Conservation (phyloP, 805 yeast genomes). For the Ogataea pini region DNA sequence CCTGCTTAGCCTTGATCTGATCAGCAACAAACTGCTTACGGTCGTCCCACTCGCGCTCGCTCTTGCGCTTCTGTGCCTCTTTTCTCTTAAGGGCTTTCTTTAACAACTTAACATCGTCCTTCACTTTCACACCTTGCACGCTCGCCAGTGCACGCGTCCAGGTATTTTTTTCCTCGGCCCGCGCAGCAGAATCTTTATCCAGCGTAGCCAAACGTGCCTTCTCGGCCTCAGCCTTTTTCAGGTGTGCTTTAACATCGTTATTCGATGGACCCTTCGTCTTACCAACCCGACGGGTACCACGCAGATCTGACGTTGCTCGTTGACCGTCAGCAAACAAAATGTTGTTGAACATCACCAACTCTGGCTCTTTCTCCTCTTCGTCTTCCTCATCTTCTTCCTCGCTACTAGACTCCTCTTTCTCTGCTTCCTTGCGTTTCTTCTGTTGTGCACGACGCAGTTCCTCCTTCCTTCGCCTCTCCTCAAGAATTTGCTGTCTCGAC, state of each 20-base stretch:
- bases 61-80: conserved; percentile 78
- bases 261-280: conserved; percentile 80
- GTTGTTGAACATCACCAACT: conserved; percentile 69
- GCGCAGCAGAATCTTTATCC: conserved; percentile 60
- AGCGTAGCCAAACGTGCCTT: conserved; percentile 60
- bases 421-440: conserved; percentile 37
- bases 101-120: conserved; percentile 86
- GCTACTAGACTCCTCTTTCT: conserved; percentile 42
- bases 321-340: conserved; percentile 83
- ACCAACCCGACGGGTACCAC: conserved; percentile 56
- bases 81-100: conserved; percentile 83
- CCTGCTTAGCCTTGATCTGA: conserved; percentile 69
- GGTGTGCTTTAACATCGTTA: conserved; percentile 81
- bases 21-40: conserved; percentile 79
- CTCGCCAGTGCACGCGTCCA: conserved; percentile 86
- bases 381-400: conserved; percentile 38
- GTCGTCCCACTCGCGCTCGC: conserved; percentile 91
- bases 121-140: conserved; percentile 85
- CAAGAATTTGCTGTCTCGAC: conserved; percentile 78
- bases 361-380: conserved; percentile 36
- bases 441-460: conserved; percentile 37
- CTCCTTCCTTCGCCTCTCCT: conserved; percentile 55
- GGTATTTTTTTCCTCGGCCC: conserved; percentile 66
- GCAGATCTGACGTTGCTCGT: conserved; percentile 71
- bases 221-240: conserved; percentile 71